Percentiles rank a stretch among this genome's conserved stretches.
These are phyloP conservation scores for Protea cynaroides DNA, from an alignment of 164 flowering plant species.

Conservation along the genomic window DNA sequence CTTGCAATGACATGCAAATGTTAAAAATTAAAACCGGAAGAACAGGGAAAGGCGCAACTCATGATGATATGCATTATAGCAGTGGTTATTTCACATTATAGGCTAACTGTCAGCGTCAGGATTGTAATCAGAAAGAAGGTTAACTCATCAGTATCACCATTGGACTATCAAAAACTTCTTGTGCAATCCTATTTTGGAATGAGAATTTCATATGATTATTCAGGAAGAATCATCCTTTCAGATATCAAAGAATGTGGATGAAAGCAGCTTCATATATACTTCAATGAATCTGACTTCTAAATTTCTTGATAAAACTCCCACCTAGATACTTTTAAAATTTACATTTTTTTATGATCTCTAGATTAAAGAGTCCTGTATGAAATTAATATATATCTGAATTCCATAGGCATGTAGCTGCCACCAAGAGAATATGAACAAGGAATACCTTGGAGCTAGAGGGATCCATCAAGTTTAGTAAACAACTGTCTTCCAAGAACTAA, in stretches of 20 bases:
- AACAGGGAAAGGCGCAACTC: not conserved
- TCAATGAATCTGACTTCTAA: no score
- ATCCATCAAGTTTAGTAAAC: no score
- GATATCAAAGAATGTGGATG: not conserved
- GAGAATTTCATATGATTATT: not conserved
- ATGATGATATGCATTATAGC: not conserved
- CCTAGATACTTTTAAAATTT: no score
- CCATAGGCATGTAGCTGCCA: no score
- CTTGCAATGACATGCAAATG: not conserved
- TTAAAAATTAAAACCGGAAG: not conserved
- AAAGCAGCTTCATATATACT: no score
- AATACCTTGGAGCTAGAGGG: no score
- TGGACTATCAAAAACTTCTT: conserved; percentile 22
- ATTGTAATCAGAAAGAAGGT: not conserved
- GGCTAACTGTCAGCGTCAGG: not conserved
- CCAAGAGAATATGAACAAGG: no score
- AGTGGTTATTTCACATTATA: not conserved
- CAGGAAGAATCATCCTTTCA: not conserved
- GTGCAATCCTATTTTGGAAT: conserved; percentile 46
- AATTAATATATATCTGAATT: no score
- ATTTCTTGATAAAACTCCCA: no score
- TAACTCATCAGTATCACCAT: conserved; percentile 56
- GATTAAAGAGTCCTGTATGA: no score
- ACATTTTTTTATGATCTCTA: no score
- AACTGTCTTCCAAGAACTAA: no score